Evolutionary conservation across 352 stramenopile genomes (phyloP).

Genomic region (Phytopythium oedochilum): DNA sequence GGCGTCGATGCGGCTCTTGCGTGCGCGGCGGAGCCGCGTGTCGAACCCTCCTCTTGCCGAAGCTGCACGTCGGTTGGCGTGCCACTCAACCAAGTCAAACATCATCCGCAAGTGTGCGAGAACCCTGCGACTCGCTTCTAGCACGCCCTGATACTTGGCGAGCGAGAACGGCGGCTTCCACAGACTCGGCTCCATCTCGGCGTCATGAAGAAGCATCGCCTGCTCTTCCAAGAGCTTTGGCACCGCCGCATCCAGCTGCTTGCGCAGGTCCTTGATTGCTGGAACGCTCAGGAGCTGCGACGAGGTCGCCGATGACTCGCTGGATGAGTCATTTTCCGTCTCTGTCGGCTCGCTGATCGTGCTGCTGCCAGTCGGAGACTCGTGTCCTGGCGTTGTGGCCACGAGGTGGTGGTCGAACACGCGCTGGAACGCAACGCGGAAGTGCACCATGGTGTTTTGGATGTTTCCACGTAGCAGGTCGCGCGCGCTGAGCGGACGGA

Average conservation of each 20-base stretch:
- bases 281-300: constrained; percentile 16
- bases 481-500: constrained; percentile 47
- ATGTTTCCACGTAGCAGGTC: constrained; percentile 53
- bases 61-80: constrained; percentile 19
- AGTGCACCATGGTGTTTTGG: constrained; percentile 35
- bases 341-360: neutral
- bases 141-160: constrained; percentile 44
- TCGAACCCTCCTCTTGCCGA: constrained; percentile 16
- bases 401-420: constrained; percentile 56
- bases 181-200: constrained; percentile 40
- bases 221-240: constrained; percentile 38
- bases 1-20: constrained; percentile 24
- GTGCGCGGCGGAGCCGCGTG: constrained; percentile 17
- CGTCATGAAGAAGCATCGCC: constrained; percentile 43
- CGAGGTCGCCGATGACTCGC: neutral
- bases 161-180: constrained; percentile 51
- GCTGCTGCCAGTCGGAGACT: neutral
- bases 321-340: constrained; percentile 10
- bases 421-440: constrained; percentile 31
- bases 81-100: constrained; percentile 63
- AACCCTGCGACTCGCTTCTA: constrained; percentile 41
- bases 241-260: constrained; percentile 28
- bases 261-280: constrained; percentile 30
- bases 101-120: constrained; percentile 54
- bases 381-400: constrained; percentile 14